Percentiles rank a stretch among this genome's conserved stretches.
Evolutionary conservation across 331 rosid genomes (phyloP).

Genomic region (Cydonia oblonga): DNA sequence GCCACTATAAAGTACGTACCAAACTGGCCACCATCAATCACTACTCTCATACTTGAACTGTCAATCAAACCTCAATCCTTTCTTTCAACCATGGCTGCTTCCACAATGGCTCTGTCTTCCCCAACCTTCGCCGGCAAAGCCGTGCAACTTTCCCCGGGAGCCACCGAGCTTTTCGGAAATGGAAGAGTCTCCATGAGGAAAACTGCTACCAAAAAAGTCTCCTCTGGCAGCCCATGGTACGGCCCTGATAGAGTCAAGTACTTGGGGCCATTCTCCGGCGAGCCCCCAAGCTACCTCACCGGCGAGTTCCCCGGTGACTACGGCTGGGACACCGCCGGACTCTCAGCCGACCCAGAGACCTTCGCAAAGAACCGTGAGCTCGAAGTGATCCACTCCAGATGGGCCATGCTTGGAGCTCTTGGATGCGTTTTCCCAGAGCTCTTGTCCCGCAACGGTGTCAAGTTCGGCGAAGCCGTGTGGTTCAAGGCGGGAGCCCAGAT

Average conservation of each 20-base stretch:
- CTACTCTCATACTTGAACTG: too few relatives aligned
- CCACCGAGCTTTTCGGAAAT: conserved; percentile 16
- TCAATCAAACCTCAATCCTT: too few relatives aligned
- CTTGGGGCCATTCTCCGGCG: conserved; percentile 86
- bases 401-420: conserved; percentile 92
- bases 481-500: conserved; percentile 88
- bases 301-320: conserved; percentile 87
- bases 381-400: conserved; percentile 64
- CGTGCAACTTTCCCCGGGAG: conserved; percentile 14
- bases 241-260: conserved; percentile 90
- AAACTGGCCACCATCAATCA: too few relatives aligned
- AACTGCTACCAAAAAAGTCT: conserved; percentile 15
- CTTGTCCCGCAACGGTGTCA: conserved; percentile 71
- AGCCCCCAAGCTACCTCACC: conserved; percentile 56
- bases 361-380: conserved; percentile 71
- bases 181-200: conserved; percentile 62
- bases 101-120: conserved; percentile 65
- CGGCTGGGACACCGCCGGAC: conserved; percentile 88
- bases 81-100: conserved; percentile 46
- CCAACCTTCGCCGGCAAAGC: conserved; percentile 64
- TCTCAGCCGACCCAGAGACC: conserved; percentile 82
- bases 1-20: too few relatives aligned
- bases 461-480: conserved; percentile 87
- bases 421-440: conserved; percentile 85
- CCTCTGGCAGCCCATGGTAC: conserved; percentile 84